Evolutionary conservation across 768 basidiomycete genomes (phyloP).

Genomic region (Rhodotorula toruloides): DNA sequence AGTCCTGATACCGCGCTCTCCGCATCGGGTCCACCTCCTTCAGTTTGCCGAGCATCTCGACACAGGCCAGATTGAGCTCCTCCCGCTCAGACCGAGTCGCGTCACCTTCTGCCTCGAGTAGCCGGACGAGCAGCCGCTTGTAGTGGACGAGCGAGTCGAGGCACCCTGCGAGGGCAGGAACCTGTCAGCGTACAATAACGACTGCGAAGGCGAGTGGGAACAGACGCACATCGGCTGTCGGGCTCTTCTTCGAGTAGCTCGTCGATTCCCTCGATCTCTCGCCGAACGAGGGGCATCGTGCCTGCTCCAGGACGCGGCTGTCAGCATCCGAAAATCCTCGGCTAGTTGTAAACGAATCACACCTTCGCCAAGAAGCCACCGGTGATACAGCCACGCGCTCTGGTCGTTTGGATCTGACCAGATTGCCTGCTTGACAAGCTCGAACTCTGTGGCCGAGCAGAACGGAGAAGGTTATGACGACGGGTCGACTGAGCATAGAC

Average conservation of each 20-base stretch:
- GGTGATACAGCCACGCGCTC: slow-evolving; percentile 96
- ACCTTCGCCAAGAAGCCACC: slow-evolving; percentile 89
- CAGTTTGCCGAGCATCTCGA: slow-evolving; percentile 52
- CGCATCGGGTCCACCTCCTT: slow-evolving; percentile 61
- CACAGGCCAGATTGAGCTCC: slow-evolving; percentile 54
- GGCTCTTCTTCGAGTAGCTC: slow-evolving; percentile 83
- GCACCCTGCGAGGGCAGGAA: slow-evolving; percentile 63
- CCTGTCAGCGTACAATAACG: too few relatives aligned
- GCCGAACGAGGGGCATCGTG: slow-evolving; percentile 58
- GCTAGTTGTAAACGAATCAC: slow-evolving; percentile 36
- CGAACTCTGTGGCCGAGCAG: too few relatives aligned
- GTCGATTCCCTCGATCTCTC: slow-evolving; percentile 72
- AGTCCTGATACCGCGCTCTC: slow-evolving; percentile 56
- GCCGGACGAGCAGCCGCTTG: slow-evolving; percentile 61
- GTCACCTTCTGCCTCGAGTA: slow-evolving; percentile 47
- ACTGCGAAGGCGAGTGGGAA: neutral
- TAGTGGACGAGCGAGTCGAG: slow-evolving; percentile 87
- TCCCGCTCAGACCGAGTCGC: slow-evolving; percentile 47
- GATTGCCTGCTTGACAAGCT: slow-evolving; percentile 83
- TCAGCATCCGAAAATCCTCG: too few relatives aligned
- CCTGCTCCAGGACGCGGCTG: slow-evolving; percentile 50
- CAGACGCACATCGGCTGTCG: slow-evolving; percentile 76
- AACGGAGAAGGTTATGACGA: too few relatives aligned
- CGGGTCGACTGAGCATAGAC: neutral
- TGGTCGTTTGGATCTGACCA: slow-evolving; percentile 96